These are phyloP conservation scores for Calophaca sinica DNA, from an alignment of 306 rosid genomes.

Conservation along the genomic window DNA sequence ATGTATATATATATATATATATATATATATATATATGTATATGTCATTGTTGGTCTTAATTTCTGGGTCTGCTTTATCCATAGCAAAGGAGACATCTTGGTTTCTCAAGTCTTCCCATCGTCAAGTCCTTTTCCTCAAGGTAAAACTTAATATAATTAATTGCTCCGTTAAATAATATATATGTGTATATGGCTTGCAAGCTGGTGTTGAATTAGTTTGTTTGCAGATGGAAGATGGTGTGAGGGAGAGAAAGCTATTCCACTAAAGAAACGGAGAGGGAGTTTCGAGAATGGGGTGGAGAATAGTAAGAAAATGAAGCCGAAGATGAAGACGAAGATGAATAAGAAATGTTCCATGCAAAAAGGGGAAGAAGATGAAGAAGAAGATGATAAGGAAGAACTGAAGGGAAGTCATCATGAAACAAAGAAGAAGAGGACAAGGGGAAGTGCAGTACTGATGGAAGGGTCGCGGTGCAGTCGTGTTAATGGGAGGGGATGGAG, in stretches of 20 bases:
- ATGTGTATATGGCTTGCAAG: not conserved
- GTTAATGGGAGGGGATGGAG: constrained; percentile 99
- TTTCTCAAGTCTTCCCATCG: constrained; percentile 50
- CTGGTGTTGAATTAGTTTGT: constrained; percentile 23
- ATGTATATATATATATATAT: not conserved
- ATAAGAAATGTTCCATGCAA: constrained; percentile 53
- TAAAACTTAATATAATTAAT: not conserved
- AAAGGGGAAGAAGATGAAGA: constrained; percentile 4
- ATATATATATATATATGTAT: not conserved
- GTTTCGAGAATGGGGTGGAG: constrained; percentile 38
- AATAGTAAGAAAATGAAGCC: constrained; percentile 42
- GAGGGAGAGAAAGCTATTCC: constrained; percentile 82
- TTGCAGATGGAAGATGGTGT: constrained; percentile 58
- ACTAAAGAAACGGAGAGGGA: constrained; percentile 75
- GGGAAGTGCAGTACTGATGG: constrained; percentile 66
- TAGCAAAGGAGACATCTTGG: constrained; percentile 59
- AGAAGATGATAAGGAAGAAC: not conserved
- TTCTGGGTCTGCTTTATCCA: constrained; percentile 51
- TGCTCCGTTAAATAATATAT: too few species aligned
- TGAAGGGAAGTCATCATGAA: too few species aligned
- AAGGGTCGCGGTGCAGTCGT: constrained; percentile 98
- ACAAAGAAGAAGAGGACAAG: constrained; percentile 53
- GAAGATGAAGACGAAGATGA: constrained; percentile 63
- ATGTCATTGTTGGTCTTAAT: constrained; percentile 43
- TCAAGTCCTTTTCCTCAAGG: constrained; percentile 61